Evolutionary conservation across 2,329 filamentous ascomycete genomes (phyloP), one percentile per base, ranked within the genome.

Genomic region (Colletotrichum australisinense): DNA sequence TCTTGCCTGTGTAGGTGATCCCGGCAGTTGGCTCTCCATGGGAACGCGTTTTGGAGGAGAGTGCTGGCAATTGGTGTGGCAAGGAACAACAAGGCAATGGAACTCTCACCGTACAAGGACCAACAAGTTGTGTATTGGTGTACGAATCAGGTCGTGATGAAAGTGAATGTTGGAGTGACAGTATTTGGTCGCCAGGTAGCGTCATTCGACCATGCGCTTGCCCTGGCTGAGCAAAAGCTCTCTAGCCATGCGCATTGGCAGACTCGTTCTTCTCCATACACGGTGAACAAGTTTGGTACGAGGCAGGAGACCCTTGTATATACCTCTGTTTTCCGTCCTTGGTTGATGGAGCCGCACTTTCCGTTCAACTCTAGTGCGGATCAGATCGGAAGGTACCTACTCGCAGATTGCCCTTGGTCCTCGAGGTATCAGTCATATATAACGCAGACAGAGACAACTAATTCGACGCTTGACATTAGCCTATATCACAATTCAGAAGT

Each of bases 11-110:
- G 26, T 22, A n/a, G 22, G 57, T 38, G 22, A 14, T 24, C 24
- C 24, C 46, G 30, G 24, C 30, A 32, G 64, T 59, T 32, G 28
- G 79, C 68, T n/a, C 32, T 58, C 56, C 56, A 58, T 58, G 7
- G 28, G 5, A 58, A 19, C 19, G 11, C 26, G 19, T 8, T 6
- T n/a, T 11, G 4, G 4, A 32, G 3, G 28, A 32, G 30, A n/a
- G 9, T 9, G 19, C 46, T 35, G 12, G 6, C 38, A 35, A 26
- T 9, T 14, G 9, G 57, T 38, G 26, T 19, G 32, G 28, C 57
- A 59, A 19, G 6, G 38, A 64, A 12, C 1, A 19, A 38, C 5
- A 9, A 63, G 60, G 2, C 42, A 16, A 52, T 16, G 9, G 32
- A 12, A 9, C 14, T 32, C 16, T n/a, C 7, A 49, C 42, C 42